Evolutionary conservation across 768 basidiomycete genomes (phyloP).

Genomic region (Boletus sp.): DNA sequence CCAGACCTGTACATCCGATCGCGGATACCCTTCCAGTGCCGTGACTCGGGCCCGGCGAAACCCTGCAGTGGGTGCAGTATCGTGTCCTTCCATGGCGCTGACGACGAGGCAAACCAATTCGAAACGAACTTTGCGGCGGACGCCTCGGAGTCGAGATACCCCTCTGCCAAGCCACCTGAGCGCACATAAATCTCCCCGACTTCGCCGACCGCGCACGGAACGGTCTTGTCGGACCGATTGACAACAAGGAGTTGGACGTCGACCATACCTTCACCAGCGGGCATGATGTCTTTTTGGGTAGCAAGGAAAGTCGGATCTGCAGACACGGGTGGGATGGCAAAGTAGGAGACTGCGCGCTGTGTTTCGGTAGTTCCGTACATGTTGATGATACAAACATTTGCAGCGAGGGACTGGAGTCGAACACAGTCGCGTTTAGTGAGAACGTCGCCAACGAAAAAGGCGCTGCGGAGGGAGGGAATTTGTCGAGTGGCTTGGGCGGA

Average conservation of each 20-base stretch:
- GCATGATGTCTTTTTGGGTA: conserved; percentile 96
- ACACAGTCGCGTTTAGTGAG: conserved; percentile 97
- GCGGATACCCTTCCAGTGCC: conserved; percentile 90
- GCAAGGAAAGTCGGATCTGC: conserved; percentile 87
- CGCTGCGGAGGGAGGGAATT: conserved; percentile 82
- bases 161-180: conserved; percentile 92
- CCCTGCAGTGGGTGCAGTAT: conserved; percentile 57
- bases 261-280: conserved; percentile 95
- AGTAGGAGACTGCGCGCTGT: conserved; percentile 97
- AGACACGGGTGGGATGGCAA: conserved; percentile 80
- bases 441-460: conserved; percentile 99
- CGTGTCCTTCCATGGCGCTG: conserved; percentile 60
- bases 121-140: conserved; percentile 87
- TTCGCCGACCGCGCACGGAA: conserved; percentile 92
- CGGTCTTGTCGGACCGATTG: conserved; percentile 78
- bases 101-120: conserved; percentile 79
- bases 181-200: conserved; percentile 99
- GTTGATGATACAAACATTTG: conserved; percentile 93
- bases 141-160: conserved; percentile 82
- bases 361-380: conserved; percentile 99
- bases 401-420: conserved; percentile 87
- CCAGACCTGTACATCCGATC: conserved; percentile 98
- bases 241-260: conserved; percentile 97
- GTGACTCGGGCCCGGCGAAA: conserved; percentile 66
- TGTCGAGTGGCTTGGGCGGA: conserved; percentile 80